Evolutionary conservation across 2,329 filamentous ascomycete species (phyloP), one percentile per base, ranked within the genome.

Genomic region (Cryoendolithus antarcticus): DNA sequence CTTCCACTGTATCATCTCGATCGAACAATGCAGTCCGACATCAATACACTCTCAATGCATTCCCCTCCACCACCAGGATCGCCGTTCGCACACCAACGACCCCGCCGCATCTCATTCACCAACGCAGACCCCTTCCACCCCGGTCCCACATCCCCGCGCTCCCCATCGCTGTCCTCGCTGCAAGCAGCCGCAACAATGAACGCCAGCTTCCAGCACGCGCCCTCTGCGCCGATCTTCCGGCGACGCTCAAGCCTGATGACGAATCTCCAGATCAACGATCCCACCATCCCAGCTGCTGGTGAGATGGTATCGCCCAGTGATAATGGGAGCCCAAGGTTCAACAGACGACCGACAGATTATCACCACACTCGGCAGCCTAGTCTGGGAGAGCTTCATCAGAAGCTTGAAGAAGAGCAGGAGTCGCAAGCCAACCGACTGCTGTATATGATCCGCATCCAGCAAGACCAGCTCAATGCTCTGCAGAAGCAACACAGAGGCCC

Each of bases 141-240:
- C 4, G 54, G 55, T 12, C 74, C 74, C 19, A 71, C 75, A 19
- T 73, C 74, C 27, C 69, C 74, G 30, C 70, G 80, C 49, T 76
- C 75, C 36, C 73, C 80, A 28, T 76, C 80, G 32, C 71, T 74
- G 45, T 86, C 82, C 10, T 57, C 55, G n/a, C 70, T 91, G 7
- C 82, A 82, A 56, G 82, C 82, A 37, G 77, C 83, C 9, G 82
- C 82, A 6, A 78, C 81, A 32, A 73, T 88, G 60, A 89, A 89
- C 57, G 80, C 82, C 21, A 76, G 83, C 37, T 40, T 56, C 3
- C 54, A 55, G 24, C 35, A 52, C 55, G 28, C 62, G 60, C 2
- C 74, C 75, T 4, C 72, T 62, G 49, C 67, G 66, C 33, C 38
- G 46, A 19, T 27, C 24, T 27, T 27, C 24, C 73, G 79, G 44